phyloP scores from a whole-genome alignment of 257 asterid genomes.

The Penstemon newberryi region DNA sequence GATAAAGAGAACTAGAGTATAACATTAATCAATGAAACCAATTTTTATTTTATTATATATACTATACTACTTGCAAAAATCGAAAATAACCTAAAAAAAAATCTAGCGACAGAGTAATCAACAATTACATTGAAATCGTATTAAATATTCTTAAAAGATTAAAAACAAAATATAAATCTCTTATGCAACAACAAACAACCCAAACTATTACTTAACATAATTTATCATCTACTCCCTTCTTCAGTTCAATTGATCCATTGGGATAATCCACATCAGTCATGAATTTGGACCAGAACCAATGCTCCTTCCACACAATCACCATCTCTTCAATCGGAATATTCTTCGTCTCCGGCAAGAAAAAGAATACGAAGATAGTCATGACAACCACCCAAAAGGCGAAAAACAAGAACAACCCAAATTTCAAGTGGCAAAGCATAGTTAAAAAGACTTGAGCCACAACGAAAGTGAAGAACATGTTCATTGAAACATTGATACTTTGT shows the following conservation, averaged over 20 bases:
- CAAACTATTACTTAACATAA: slow-evolving; percentile 19
- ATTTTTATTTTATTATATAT: not conserved
- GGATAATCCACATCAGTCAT: slow-evolving; percentile 46
- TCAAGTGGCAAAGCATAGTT: slow-evolving; percentile 70
- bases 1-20: not conserved
- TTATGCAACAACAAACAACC: not conserved
- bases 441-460: slow-evolving; percentile 65
- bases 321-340: slow-evolving; percentile 81
- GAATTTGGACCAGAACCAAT: slow-evolving; percentile 78
- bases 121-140: slow-evolving; percentile 4
- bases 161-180: not conserved
- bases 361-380: slow-evolving; percentile 58
- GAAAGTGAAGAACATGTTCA: slow-evolving; percentile 78
- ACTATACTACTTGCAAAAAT: slow-evolving; percentile 2
- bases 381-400: slow-evolving; percentile 57
- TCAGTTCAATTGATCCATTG: slow-evolving; percentile 24
- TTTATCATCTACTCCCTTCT: slow-evolving; percentile 21
- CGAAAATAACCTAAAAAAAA: not conserved
- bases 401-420: slow-evolving; percentile 74
- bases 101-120: not conserved
- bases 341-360: slow-evolving; percentile 83
- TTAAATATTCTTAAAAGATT: not conserved
- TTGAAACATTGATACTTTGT: slow-evolving; percentile 67
- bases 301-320: slow-evolving; percentile 69
- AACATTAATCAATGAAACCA: not conserved